Percentiles rank a stretch among this genome's conserved stretches.
These are phyloP conservation scores for Colletotrichum abscissum DNA, from an alignment of 2,329 filamentous ascomycete species.

Conservation along the genomic window DNA sequence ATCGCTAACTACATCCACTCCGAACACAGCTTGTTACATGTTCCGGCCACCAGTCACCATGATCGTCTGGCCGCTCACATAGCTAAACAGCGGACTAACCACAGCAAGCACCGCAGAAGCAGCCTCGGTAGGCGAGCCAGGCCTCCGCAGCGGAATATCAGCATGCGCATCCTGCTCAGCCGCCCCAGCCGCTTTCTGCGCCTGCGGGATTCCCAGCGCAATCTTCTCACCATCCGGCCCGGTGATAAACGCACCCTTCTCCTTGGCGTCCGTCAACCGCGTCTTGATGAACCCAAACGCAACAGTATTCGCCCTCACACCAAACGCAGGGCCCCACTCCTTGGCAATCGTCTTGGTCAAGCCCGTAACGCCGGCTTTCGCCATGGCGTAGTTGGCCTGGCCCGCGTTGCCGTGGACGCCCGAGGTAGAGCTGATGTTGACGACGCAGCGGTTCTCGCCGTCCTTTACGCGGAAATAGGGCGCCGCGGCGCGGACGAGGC, in stretches of 20 bases:
- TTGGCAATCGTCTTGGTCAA: slow-evolving; percentile 89
- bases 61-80: slow-evolving; percentile 89
- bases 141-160: slow-evolving; percentile 83
- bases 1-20: neutral
- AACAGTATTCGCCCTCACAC: slow-evolving; percentile 84
- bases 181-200: slow-evolving; percentile 56
- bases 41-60: slow-evolving; percentile 83
- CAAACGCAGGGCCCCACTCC: slow-evolving; percentile 88
- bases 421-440: slow-evolving; percentile 87
- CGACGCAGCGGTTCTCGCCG: slow-evolving; percentile 79
- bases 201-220: slow-evolving; percentile 77
- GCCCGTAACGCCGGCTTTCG: slow-evolving; percentile 85
- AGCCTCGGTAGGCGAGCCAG: slow-evolving; percentile 83
- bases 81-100: slow-evolving; percentile 84
- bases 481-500: slow-evolving; percentile 81
- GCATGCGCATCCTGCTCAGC: slow-evolving; percentile 61
- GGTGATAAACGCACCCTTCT: slow-evolving; percentile 82
- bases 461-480: slow-evolving; percentile 91
- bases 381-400: slow-evolving; percentile 89
- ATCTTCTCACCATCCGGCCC: slow-evolving; percentile 82
- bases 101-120: slow-evolving; percentile 82
- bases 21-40: slow-evolving; percentile 52
- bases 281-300: slow-evolving; percentile 88
- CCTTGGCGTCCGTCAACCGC: slow-evolving; percentile 84
- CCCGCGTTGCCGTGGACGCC: slow-evolving; percentile 89